Conservation (phyloP, 139 green algal genomes). For the Penium margaritaceum region DNA sequence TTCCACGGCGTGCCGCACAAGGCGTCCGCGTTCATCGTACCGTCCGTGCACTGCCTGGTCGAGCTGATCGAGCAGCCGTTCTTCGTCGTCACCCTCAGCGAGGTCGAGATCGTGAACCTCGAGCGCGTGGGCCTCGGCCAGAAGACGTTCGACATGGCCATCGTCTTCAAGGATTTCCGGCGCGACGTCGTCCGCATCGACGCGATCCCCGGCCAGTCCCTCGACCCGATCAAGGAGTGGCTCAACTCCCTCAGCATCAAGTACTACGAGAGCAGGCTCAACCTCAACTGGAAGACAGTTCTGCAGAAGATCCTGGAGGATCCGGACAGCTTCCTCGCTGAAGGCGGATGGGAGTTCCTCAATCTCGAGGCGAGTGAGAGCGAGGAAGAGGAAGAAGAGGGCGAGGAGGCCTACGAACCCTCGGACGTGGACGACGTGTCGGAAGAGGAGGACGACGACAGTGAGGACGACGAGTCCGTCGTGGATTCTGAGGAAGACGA, state of each 20-base stretch:
- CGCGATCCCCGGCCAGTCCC: slow-evolving; percentile 71
- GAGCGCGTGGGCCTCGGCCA: slow-evolving; percentile 95
- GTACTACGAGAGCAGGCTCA: slow-evolving; percentile 95
- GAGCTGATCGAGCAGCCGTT: slow-evolving; percentile 93
- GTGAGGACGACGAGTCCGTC: slow-evolving; percentile 20
- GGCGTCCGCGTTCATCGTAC: slow-evolving; percentile 75
- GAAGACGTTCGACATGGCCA: slow-evolving; percentile 96
- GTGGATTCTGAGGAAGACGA: slow-evolving; percentile 9
- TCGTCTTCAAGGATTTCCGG: slow-evolving; percentile 83
- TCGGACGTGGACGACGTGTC: slow-evolving; percentile 30
- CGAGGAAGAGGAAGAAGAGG: slow-evolving; percentile 14
- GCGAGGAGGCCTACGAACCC: slow-evolving; percentile 22
- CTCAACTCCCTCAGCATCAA: slow-evolving; percentile 83
- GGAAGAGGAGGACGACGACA: slow-evolving; percentile 9
- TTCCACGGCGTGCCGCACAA: slow-evolving; percentile 85
- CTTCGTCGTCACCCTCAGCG: slow-evolving; percentile 67
- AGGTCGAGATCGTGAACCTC: slow-evolving; percentile 91
- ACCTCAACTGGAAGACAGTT: slow-evolving; percentile 96
- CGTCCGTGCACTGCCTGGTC: slow-evolving; percentile 92
- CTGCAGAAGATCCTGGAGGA: slow-evolving; percentile 83
- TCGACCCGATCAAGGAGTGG: slow-evolving; percentile 94
- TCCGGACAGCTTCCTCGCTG: slow-evolving; percentile 77
- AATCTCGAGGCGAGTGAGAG: slow-evolving; percentile 66
- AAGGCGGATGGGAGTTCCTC: slow-evolving; percentile 93
- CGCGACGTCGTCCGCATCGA: slow-evolving; percentile 63